Base-by-base conservation (phyloP, 495 filamentous ascomycete species). In the Daldinia bambusicola region DNA sequence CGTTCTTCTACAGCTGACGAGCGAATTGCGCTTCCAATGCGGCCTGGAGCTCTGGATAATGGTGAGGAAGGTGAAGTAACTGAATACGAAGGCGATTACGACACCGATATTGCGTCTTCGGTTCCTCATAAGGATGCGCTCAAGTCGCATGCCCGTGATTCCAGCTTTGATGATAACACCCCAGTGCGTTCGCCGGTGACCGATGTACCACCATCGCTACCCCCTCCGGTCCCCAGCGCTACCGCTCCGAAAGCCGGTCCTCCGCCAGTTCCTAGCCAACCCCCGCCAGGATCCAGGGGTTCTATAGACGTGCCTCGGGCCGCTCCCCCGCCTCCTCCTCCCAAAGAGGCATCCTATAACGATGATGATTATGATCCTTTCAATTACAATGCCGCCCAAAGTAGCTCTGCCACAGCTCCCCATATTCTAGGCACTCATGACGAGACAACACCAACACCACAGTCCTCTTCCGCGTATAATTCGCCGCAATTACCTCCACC, bases 11-110 rank as follows among this genome's bases (percentile, higher is more conserved):
- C 91, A 20, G 83, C 83, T 43, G 87, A 93, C 66, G 82, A 80
- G 59, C 79, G 84, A 16, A 76, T 74, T 57, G 70, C 70, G 57
- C 70, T 74, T 51, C 71, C 77, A 77, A 74, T 69, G 63, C 81
- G 80, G 22, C 69, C 71, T 6, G 77, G 80, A 61, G 78, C 79
- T 26, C 80, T 84, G 41, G 86, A 89, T 32, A 91, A 92, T 43
- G 91, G 86, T 16, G 92, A 89, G 66, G 92, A 94, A 48, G 87
- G 84, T 72, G 94, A 95, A 75, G 83, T 93, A 38, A 97, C 92
- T 2, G 95, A 98, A 78, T 98, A 98, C 76, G 95, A 99, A 78
- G 95, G 94, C 18, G 95, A 98, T 76, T 98, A 99, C 77, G 95
- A 98, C 72, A 99, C 95, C 41, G 95, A 98, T 78, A 98, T 99